Evolutionary conservation across 2,329 filamentous ascomycete genomes (phyloP).

Genomic region (Colletotrichum paranaense): DNA sequence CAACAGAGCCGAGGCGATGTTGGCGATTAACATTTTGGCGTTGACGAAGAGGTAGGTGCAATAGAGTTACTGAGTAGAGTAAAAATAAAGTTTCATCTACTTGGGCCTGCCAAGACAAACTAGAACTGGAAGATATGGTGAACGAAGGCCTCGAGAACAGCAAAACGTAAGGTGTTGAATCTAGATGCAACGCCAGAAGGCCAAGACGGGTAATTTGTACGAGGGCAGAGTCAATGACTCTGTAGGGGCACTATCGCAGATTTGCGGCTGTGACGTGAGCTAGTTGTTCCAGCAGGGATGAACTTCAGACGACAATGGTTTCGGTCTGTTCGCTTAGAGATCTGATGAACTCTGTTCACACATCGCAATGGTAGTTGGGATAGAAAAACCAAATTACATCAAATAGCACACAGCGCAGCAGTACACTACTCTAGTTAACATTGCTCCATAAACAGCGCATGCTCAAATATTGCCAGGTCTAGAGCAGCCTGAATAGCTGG

Average conservation of each 20-base stretch:
- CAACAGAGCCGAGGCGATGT: neutral
- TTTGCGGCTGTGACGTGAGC: neutral
- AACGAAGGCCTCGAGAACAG: neutral
- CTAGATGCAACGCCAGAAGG: neutral
- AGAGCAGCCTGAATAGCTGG: neutral
- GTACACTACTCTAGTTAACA: neutral
- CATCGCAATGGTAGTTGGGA: neutral
- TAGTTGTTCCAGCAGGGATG: neutral
- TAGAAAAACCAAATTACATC: neutral
- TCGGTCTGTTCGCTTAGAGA: neutral
- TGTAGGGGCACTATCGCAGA: neutral
- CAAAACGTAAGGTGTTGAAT: neutral
- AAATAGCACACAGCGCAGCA: neutral
- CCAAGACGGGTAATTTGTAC: neutral
- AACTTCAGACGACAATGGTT: neutral
- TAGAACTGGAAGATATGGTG: neutral
- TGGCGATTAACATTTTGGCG: constrained; percentile 12
- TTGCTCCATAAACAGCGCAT: neutral
- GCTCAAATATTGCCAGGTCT: neutral
- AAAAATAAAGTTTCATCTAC: neutral
- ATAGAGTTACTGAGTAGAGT: neutral
- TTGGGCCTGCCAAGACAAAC: neutral
- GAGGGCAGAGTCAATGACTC: neutral
- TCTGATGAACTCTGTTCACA: neutral
- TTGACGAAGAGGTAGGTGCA: neutral